These are phyloP conservation scores for Helichrysum umbraculigerum DNA, from an alignment of 129 eudicot genomes.

Conservation along the genomic window DNA sequence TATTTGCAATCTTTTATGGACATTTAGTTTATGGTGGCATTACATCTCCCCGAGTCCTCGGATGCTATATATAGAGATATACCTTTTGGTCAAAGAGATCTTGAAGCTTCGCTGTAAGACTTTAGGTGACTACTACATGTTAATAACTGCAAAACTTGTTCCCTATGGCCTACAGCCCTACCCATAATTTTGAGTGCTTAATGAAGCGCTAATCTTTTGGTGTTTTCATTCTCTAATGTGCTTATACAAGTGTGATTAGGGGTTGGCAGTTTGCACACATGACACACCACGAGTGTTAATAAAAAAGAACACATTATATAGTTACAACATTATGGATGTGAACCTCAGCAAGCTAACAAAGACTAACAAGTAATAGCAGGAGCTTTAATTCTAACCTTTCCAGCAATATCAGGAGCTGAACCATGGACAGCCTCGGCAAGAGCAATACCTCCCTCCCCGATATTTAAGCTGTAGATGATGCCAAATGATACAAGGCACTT, in stretches of 20 bases:
- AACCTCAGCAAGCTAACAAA: not conserved
- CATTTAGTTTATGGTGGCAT: too few species aligned
- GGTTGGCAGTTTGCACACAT: not conserved
- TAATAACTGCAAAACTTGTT: too few species aligned
- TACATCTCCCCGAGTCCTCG: too few species aligned
- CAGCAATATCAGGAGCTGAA: constrained; percentile 99
- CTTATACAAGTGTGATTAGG: not conserved
- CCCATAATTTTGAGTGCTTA: too few species aligned
- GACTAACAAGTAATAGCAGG: not conserved
- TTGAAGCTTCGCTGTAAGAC: too few species aligned
- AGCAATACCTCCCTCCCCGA: constrained; percentile 98
- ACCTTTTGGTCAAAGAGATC: constrained; percentile 38
- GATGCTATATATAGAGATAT: constrained; percentile 21
- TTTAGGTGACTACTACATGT: too few species aligned
- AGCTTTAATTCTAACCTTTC: constrained; percentile 64
- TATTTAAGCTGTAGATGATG: constrained; percentile 55
- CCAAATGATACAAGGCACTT: not conserved
- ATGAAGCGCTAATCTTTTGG: not conserved
- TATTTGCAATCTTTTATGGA: too few species aligned
- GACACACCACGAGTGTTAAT: not conserved
- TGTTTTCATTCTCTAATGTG: not conserved
- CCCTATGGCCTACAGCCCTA: too few species aligned
- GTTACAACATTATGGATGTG: not conserved
- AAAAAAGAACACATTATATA: too few species aligned
- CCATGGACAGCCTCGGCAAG: constrained; percentile 99